These are phyloP conservation scores for Colletotrichum euphorbiae DNA, from an alignment of 2,329 filamentous ascomycete genomes.

Conservation along the genomic window DNA sequence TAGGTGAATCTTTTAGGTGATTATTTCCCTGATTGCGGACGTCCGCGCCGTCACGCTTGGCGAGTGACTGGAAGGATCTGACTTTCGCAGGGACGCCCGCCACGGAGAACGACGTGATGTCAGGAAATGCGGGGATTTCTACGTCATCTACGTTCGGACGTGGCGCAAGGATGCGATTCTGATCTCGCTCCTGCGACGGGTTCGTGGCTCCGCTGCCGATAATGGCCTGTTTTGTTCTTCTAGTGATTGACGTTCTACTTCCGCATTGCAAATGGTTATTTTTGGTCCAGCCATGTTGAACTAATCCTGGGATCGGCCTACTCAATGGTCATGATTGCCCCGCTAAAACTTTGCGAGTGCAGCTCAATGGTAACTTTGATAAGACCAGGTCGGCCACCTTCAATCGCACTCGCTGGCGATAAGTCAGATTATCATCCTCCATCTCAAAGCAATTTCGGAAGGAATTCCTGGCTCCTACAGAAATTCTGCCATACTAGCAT, in stretches of 20 bases:
- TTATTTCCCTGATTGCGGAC: constrained; percentile 14
- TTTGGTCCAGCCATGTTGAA: constrained; percentile 18
- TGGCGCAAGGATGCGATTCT: constrained; percentile 22
- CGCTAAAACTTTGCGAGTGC: neutral
- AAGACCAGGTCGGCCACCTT: neutral
- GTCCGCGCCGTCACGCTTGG: constrained; percentile 33
- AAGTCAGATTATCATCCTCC: neutral
- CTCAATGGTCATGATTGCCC: neutral
- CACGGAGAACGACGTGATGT: constrained; percentile 9
- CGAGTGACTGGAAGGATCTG: neutral
- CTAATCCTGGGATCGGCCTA: constrained; percentile 9
- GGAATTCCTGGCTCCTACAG: neutral
- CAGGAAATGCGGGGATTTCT: constrained; percentile 24
- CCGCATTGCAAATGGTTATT: neutral
- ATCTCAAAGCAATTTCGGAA: neutral
- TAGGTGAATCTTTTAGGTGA: neutral
- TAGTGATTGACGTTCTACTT: neutral
- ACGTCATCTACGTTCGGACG: constrained; percentile 27
- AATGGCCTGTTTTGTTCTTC: constrained; percentile 1
- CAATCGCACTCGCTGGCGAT: neutral
- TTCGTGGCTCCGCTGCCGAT: constrained; percentile 7
- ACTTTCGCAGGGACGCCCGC: constrained; percentile 25
- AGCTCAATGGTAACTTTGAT: neutral
- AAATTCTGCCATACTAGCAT: neutral
- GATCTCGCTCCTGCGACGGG: neutral